Conservation (phyloP, 208 protist genomes). For the Trypanosoma congolense region DNA sequence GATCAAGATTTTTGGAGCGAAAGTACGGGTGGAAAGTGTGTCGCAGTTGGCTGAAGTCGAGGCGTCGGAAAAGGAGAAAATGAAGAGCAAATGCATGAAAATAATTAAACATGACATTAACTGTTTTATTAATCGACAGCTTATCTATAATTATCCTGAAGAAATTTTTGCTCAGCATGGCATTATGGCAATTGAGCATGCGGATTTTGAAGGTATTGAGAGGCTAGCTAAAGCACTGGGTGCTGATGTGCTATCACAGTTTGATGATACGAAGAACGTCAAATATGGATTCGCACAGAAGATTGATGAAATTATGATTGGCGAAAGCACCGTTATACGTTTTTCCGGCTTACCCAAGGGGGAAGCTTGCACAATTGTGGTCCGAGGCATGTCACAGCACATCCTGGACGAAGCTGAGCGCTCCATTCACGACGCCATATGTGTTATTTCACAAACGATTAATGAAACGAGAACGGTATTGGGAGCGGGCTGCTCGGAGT, state of each 20-base stretch:
- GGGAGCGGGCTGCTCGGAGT: conserved; percentile 98
- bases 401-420: conserved; percentile 99
- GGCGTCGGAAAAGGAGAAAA: conserved; percentile 95
- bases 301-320: conserved; percentile 98
- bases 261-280: conserved; percentile 95
- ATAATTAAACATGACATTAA: conserved; percentile 96
- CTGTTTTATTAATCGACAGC: conserved; percentile 99
- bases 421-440: conserved; percentile 99
- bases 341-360: conserved; percentile 95
- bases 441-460: conserved; percentile 97
- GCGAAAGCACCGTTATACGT: conserved; percentile 97
- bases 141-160: conserved; percentile 99
- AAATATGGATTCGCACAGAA: conserved; percentile 93
- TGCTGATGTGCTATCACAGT: conserved; percentile 99
- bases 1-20: conserved; percentile 97
- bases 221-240: conserved; percentile 93
- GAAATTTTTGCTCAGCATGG: conserved; percentile 96
- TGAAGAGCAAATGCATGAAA: conserved; percentile 95
- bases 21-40: conserved; percentile 94
- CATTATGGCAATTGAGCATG: conserved; percentile 99
- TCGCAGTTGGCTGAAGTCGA: conserved; percentile 97
- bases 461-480: conserved; percentile 94
- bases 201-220: conserved; percentile 99
- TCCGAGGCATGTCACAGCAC: conserved; percentile 98
- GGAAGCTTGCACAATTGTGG: conserved; percentile 99